phyloP scores from a whole-genome alignment of 768 basidiomycete genomes.

The Tulasnella calospora region DNA sequence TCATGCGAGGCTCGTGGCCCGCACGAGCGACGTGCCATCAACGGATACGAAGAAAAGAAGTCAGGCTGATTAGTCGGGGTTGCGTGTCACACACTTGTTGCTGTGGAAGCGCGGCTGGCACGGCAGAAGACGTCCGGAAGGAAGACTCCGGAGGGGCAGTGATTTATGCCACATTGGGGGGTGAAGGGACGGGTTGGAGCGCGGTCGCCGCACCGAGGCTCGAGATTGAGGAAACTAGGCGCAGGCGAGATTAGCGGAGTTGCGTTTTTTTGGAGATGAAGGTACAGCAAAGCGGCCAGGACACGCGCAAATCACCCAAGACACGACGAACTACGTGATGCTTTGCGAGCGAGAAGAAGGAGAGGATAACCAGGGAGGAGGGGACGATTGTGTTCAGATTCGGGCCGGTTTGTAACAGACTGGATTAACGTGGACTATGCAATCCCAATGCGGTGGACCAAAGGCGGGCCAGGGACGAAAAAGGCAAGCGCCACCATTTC shows the following conservation, averaged over 20 bases:
- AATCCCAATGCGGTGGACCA: background rate
- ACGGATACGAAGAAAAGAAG: background rate
- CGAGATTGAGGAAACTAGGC: background rate
- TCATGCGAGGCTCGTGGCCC: background rate
- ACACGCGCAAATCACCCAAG: background rate
- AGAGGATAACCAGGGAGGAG: background rate
- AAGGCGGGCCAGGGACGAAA: background rate
- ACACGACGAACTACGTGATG: background rate
- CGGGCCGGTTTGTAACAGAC: background rate
- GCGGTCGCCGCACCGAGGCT: conserved; percentile 1
- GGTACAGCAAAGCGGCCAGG: background rate
- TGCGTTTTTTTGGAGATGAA: background rate
- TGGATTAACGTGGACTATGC: background rate
- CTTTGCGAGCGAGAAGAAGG: background rate
- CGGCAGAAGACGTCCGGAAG: background rate
- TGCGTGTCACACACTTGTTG: background rate
- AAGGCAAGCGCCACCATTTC: background rate
- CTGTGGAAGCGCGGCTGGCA: background rate
- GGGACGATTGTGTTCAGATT: conserved; percentile 6
- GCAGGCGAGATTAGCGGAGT: background rate
- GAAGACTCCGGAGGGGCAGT: background rate
- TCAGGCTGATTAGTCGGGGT: background rate
- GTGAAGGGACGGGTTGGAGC: background rate
- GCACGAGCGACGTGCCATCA: background rate
- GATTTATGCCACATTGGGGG: background rate